Percentiles rank a stretch among this genome's conserved stretches.
Conservation (phyloP, 495 filamentous ascomycete genomes). For the Podospora pseudopauciseta region DNA sequence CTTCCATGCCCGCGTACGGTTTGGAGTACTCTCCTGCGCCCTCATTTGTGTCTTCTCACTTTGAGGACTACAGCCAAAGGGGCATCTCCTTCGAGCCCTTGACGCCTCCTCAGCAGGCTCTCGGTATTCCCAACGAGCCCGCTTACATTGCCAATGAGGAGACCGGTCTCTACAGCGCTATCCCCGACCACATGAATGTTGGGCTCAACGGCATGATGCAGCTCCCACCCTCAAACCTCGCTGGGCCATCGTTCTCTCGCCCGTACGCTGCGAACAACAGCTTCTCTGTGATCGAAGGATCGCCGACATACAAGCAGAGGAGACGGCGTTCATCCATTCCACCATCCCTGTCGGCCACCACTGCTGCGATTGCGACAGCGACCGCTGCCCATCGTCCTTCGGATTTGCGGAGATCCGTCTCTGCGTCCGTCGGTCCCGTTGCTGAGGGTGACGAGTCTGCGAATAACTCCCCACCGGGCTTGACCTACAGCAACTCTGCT, state of each 20-base stretch:
- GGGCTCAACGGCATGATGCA: slow-evolving; percentile 82
- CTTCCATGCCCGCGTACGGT: slow-evolving; percentile 90
- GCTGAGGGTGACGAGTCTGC: slow-evolving; percentile 69
- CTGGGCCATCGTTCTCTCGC: slow-evolving; percentile 70
- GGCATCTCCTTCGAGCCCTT: slow-evolving; percentile 95
- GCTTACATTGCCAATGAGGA: slow-evolving; percentile 98
- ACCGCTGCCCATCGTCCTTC: slow-evolving; percentile 66
- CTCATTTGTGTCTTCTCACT: slow-evolving; percentile 94
- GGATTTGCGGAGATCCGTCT: slow-evolving; percentile 87
- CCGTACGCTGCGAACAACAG: slow-evolving; percentile 72
- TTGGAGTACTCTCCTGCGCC: slow-evolving; percentile 97
- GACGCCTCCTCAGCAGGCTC: slow-evolving; percentile 86
- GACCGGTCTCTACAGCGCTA: slow-evolving; percentile 88
- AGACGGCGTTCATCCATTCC: slow-evolving; percentile 88
- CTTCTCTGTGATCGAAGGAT: slow-evolving; percentile 95
- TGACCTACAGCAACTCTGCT: slow-evolving; percentile 61
- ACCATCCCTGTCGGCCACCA: slow-evolving; percentile 62
- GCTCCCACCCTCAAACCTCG: slow-evolving; percentile 80
- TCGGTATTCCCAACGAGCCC: slow-evolving; percentile 76
- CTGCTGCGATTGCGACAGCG: slow-evolving; percentile 55
- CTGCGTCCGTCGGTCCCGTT: slow-evolving; percentile 80
- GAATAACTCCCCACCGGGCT: slow-evolving; percentile 65
- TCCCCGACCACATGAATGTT: slow-evolving; percentile 68
- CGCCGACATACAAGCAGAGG: slow-evolving; percentile 96
- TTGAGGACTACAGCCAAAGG: slow-evolving; percentile 94